Evolutionary conservation across 2,329 filamentous ascomycete species (phyloP), one percentile per base, ranked within the genome.

Genomic region (Aspergillus melleus): DNA sequence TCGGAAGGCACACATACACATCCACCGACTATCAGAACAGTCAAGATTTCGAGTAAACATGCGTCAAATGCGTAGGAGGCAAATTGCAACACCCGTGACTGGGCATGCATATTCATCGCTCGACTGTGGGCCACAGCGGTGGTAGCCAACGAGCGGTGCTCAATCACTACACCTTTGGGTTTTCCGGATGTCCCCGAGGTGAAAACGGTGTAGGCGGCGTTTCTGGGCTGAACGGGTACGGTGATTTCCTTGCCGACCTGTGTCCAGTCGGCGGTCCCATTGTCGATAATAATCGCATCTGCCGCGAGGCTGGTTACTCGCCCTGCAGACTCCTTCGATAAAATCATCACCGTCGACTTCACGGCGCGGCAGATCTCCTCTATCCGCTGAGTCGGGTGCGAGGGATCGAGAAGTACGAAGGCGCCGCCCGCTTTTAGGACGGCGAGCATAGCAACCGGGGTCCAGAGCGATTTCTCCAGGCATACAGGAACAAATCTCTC

Each of bases 121-220:
- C 74, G 68, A 0, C 78, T 80, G 60, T 85, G 82, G 0, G 77
- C 76, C 1, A 77, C 63, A 50, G 82, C 80, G 0, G 79, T 77
- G 0, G 83, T 82, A 1, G 83, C 81, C 1, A 86, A 75, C 0
- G 84, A 80, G 0, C 74, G 73, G 62, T 89, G 86, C 2, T 81
- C 82, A 59, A 87, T 85, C 29, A 85, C 80, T 20, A 86, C 79
- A 2, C 85, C 85, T 59, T 83, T 83, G 0, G 83, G 81, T 44
- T 77, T 77, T 51, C 79, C 79, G 1, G 81, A 80, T 1, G 81
- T 81, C 0, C 81, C 81, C 3, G 80, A 80, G 2, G 80, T 81
- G 61, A 87, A 84, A 8, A 88, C 77, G 1, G 85, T 77, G 67
- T 85, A 88, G 12, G 56, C 52, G 6, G 53, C 52, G 49, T 55